A percentile compares a stretch with the other conserved stretches of the same genome.
phyloP scores from a whole-genome alignment of 495 filamentous ascomycete genomes.

The Lasiosphaeria ovina region DNA sequence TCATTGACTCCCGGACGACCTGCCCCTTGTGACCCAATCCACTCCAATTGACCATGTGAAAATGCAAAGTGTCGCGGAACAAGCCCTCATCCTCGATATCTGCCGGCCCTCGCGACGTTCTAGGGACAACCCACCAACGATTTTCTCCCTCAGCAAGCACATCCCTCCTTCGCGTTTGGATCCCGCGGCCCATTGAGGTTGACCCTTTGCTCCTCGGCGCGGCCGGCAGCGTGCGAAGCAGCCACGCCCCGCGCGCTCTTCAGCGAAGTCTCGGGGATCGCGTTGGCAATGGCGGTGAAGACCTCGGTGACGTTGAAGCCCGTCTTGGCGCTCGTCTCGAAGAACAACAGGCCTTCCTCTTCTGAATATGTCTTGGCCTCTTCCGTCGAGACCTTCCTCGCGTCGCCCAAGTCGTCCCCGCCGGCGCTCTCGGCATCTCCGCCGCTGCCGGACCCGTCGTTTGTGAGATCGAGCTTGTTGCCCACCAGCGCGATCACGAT shows the following conservation, averaged over 20 bases:
- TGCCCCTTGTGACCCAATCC: constrained; percentile 13
- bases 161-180: constrained; percentile 78
- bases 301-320: constrained; percentile 91
- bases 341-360: constrained; percentile 90
- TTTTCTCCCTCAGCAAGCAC: constrained; percentile 72
- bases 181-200: constrained; percentile 63
- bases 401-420: constrained; percentile 69
- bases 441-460: constrained; percentile 46
- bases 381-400: constrained; percentile 77
- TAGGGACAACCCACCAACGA: neutral
- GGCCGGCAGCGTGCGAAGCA: constrained; percentile 52
- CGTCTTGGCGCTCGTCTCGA: constrained; percentile 97
- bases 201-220: constrained; percentile 65
- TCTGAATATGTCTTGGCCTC: constrained; percentile 94
- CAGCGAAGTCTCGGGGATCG: constrained; percentile 91
- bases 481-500: constrained; percentile 97
- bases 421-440: constrained; percentile 45
- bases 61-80: constrained; percentile 4
- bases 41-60: constrained; percentile 4
- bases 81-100: neutral
- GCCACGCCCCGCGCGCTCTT: constrained; percentile 76
- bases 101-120: neutral
- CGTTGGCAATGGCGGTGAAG: constrained; percentile 97
- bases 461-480: constrained; percentile 91
- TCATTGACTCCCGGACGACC: constrained; percentile 2